phyloP scores from a whole-genome alignment of 1,284 basidiomycete species.

The Sporisorium graminicola region DNA sequence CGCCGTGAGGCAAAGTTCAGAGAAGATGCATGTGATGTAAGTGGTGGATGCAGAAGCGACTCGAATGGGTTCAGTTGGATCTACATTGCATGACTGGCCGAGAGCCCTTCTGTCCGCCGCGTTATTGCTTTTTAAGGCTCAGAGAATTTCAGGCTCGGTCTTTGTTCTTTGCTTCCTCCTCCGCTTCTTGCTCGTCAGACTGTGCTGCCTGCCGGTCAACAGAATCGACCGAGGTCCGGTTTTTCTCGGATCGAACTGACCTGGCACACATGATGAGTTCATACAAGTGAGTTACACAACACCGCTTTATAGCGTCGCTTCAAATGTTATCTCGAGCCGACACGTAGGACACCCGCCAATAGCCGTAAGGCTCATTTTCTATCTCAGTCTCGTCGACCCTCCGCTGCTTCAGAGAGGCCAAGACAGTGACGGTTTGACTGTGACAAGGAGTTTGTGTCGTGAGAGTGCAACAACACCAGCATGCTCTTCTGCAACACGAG shows the following conservation, averaged over 20 bases:
- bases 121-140: conserved; percentile 28
- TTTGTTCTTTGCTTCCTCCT: neutral
- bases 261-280: neutral
- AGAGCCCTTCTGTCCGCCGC: neutral
- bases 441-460: no score
- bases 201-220: neutral
- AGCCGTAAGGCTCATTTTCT: no score
- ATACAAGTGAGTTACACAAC: neutral
- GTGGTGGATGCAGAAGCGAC: conserved; percentile 7
- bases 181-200: neutral
- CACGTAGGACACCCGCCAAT: no score
- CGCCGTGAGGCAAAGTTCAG: neutral
- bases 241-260: neutral
- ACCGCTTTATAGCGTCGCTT: neutral
- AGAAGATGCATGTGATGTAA: neutral
- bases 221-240: neutral
- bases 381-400: no score
- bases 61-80: conserved; percentile 14
- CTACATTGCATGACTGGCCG: conserved; percentile 21
- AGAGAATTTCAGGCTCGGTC: conserved; percentile 42
- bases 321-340: no score
- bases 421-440: no score
- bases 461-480: neutral
- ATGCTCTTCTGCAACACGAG: neutral
- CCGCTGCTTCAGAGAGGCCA: no score